Evolutionary conservation across 306 rosid species (phyloP), one percentile per base, ranked within the genome.

Genomic region (Prunus dulcis): DNA sequence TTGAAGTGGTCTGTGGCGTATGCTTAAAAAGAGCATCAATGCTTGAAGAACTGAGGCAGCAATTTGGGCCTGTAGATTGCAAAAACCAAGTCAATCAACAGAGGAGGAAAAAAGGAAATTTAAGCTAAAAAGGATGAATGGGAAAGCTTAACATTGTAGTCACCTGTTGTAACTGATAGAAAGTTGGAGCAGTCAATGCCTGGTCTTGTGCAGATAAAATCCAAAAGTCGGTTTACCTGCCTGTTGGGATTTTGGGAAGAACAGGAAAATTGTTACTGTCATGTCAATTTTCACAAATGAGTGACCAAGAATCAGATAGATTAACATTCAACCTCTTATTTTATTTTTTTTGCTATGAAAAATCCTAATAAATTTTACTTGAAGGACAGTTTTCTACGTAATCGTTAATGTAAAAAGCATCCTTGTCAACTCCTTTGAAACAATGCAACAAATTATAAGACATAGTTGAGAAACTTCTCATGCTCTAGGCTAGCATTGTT

Each of bases 1-100:
- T 88, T 47, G 92, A 83, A 8, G 88, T 84, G 53, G 92, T 72
- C 64, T 88, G 92, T 57, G 89, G 89, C 52, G 82, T 89, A 17
- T 84, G 89, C 25, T 82, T 86, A 72, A 86, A 64, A 73, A 86
- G 83, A 8, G 64, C 71, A 22, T 75, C 79, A 13, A 84, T 75
- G 28, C 78, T 69, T 4, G 92, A 84, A 62, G 85, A 82, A 51
- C 28, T 83, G 14, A 88, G 30, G 69, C 92, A 88, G 78, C 89
- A 86, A 67, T 88, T 58, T 58, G 64, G 64, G 4, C 64, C 64
- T 58, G 22, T 5, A 58, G 25, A 58, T 58, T 18, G 64, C 32
- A 58, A 58, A 58, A 19, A 58, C 13, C 2, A 58, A 22, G 25
- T 4, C 10, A 22, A 4, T 58, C 20, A 19, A 58, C 1, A 18